Conservation (phyloP, 148 eudicot genomes). For the Fallopia convolvulus region DNA sequence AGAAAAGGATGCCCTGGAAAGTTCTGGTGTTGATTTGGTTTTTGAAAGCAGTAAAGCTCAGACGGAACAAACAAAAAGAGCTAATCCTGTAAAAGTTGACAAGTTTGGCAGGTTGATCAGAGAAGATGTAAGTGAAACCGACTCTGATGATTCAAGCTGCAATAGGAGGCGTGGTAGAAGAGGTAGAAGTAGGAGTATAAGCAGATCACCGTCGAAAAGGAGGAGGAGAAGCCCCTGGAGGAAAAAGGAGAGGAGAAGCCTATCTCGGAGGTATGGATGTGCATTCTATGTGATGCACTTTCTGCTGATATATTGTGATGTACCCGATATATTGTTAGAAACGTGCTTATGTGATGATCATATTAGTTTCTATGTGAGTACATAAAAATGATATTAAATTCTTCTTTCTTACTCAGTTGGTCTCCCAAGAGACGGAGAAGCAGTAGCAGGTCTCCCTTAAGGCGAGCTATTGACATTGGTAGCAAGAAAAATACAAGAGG, state of each 20-base stretch:
- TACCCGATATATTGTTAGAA: background rate
- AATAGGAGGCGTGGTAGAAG: constrained; percentile 50
- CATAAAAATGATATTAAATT: constrained; percentile 6
- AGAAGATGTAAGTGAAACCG: constrained; percentile 71
- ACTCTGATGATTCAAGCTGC: constrained; percentile 47
- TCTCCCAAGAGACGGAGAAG: constrained; percentile 78
- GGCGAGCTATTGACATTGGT: constrained; percentile 37
- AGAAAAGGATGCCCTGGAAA: constrained; percentile 22
- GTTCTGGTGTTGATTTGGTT: constrained; percentile 18
- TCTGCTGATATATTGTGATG: background rate
- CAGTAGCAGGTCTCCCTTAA: constrained; percentile 74
- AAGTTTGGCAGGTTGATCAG: constrained; percentile 87
- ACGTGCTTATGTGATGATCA: background rate
- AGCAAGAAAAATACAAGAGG: constrained; percentile 43
- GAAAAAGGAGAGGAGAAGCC: constrained; percentile 65
- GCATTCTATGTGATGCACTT: background rate
- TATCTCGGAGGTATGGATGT: constrained; percentile 63
- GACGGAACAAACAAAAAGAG: constrained; percentile 26
- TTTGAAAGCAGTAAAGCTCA: constrained; percentile 20
- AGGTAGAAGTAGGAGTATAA: constrained; percentile 54
- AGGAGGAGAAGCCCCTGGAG: constrained; percentile 55
- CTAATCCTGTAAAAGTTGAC: constrained; percentile 46
- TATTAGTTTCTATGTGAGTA: background rate
- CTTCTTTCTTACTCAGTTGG: constrained; percentile 36
- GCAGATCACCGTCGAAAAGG: constrained; percentile 63